A percentile compares a stretch with the other conserved stretches of the same genome.
These are phyloP conservation scores for Amphichorda felina DNA, from an alignment of 2,329 filamentous ascomycete genomes.

Conservation along the genomic window DNA sequence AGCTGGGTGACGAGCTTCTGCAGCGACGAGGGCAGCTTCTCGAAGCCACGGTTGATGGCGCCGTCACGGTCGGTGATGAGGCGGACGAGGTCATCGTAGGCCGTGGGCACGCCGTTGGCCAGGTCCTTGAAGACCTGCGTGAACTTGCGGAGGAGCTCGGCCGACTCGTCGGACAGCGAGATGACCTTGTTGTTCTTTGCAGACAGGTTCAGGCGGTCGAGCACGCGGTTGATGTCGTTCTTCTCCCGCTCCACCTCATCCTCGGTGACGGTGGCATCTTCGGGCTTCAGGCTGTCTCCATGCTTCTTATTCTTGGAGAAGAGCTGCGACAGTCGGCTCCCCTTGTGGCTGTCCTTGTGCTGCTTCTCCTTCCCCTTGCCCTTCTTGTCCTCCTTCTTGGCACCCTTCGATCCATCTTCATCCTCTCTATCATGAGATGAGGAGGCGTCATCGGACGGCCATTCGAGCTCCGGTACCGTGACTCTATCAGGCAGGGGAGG, in stretches of 20 bases:
- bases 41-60: slow-evolving; percentile 45
- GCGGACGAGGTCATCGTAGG: slow-evolving; percentile 71
- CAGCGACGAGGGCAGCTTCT: slow-evolving; percentile 63
- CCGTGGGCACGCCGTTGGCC: slow-evolving; percentile 83
- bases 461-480: slow-evolving; percentile 36
- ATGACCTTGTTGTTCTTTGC: slow-evolving; percentile 80
- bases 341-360: slow-evolving; percentile 15
- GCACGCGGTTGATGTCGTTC: slow-evolving; percentile 67
- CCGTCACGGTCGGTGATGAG: slow-evolving; percentile 51
- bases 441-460: slow-evolving; percentile 24
- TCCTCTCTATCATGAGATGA: slow-evolving; percentile 6
- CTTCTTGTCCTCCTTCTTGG: slow-evolving; percentile 1
- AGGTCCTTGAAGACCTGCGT: slow-evolving; percentile 86
- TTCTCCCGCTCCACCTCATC: slow-evolving; percentile 24
- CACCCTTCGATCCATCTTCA: not conserved
- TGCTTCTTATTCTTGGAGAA: slow-evolving; percentile 27
- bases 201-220: slow-evolving; percentile 75
- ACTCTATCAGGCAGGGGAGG: slow-evolving; percentile 44
- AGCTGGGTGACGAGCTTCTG: slow-evolving; percentile 79
- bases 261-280: slow-evolving; percentile 22
- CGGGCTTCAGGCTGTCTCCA: slow-evolving; percentile 19
- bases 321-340: slow-evolving; percentile 19
- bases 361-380: slow-evolving; percentile 5
- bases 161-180: slow-evolving; percentile 71
- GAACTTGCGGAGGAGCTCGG: slow-evolving; percentile 72